A percentile compares a stretch with the other conserved stretches of the same genome.
phyloP scores from a whole-genome alignment of 148 eudicot species.

The Camellia sinensis region DNA sequence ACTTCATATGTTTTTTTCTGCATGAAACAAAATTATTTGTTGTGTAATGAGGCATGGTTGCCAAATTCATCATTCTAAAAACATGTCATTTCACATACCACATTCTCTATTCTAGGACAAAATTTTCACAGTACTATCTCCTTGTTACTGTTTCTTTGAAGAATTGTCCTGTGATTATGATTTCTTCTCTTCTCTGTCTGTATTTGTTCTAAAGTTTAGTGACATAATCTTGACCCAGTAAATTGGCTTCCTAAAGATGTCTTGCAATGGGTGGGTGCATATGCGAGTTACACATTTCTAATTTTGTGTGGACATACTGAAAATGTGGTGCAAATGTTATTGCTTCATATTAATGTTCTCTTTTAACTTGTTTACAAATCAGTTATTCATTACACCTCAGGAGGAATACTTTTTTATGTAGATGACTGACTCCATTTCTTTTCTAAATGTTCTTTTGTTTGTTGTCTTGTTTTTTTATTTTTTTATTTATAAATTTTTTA shows the following conservation, averaged over 20 bases:
- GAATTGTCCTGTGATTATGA: not conserved
- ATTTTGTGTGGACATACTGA: too few relatives aligned
- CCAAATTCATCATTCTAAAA: not conserved
- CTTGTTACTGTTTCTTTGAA: not conserved
- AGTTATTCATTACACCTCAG: too few relatives aligned
- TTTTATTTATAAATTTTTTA: too few relatives aligned
- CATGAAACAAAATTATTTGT: not conserved
- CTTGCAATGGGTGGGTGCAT: not conserved
- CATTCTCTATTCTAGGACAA: not conserved
- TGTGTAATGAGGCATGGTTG: not conserved
- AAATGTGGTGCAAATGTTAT: too few relatives aligned
- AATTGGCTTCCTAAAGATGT: not conserved
- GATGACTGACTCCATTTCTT: too few relatives aligned
- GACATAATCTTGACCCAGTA: not conserved
- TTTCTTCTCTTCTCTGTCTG: not conserved
- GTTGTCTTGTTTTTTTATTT: too few relatives aligned
- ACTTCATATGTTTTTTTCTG: not conserved
- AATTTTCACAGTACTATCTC: not conserved
- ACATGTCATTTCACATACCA: too few relatives aligned
- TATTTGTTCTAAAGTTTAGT: not conserved
- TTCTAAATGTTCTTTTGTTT: too few relatives aligned
- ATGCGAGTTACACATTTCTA: too few relatives aligned
- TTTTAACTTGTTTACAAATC: not conserved
- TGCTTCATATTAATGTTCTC: not conserved
- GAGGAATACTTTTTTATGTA: too few relatives aligned